phyloP scores from a whole-genome alignment of 2,329 filamentous ascomycete genomes.

The Zasmidium cellare region DNA sequence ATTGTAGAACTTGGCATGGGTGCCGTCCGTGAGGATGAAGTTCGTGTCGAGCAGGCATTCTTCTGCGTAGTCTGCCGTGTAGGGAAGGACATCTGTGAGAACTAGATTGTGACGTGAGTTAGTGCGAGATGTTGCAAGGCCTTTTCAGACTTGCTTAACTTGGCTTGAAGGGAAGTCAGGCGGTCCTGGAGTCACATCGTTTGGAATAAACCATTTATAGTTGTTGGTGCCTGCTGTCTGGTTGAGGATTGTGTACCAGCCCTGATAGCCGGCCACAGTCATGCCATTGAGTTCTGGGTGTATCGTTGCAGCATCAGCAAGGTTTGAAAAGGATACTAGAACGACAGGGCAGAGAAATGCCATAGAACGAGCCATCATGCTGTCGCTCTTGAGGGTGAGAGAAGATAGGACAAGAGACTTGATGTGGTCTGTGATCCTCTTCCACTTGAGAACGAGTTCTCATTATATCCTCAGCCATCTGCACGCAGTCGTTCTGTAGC shows the following conservation, averaged over 20 bases:
- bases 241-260: neutral
- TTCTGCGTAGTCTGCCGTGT: neutral
- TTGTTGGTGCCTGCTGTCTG: neutral
- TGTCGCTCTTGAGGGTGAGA: too few relatives aligned
- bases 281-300: neutral
- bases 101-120: neutral
- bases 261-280: neutral
- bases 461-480: too few relatives aligned
- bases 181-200: neutral
- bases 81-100: neutral
- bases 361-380: neutral
- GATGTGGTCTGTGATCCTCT: too few relatives aligned
- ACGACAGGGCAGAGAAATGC: too few relatives aligned
- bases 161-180: neutral
- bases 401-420: too few relatives aligned
- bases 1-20: neutral
- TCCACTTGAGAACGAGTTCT: too few relatives aligned
- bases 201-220: neutral
- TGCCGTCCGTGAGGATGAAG: neutral
- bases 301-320: too few relatives aligned
- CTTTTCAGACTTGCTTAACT: neutral
- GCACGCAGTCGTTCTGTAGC: too few relatives aligned
- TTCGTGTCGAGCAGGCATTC: neutral
- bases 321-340: too few relatives aligned
- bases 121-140: neutral